Evolutionary conservation across 768 basidiomycete genomes (phyloP), one percentile per base, ranked within the genome.

Genomic region (Rubroboletus satanas): DNA sequence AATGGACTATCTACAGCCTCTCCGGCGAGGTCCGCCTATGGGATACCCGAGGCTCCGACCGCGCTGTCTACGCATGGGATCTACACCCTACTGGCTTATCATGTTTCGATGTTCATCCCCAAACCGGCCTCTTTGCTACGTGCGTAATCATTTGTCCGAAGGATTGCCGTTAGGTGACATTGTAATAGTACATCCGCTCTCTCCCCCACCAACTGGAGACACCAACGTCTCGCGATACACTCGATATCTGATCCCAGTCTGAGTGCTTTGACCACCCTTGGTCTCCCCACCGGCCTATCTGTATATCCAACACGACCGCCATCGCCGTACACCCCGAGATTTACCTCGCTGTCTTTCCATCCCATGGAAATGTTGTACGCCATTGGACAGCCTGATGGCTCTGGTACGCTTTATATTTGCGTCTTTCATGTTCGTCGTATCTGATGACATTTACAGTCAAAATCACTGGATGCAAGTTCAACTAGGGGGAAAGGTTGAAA

Each of bases 1-100:
- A 12, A 52, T 51, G 10, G n/a, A 56, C 38, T 36, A 38, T 38
- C 12, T 29, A 15, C 62, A 98, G 97, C 63, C 71, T 92, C 67
- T 88, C 91, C 64, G 97, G 97, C 1, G 85, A 90, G 62, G 87
- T 97, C 39, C 89, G 89, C 63, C 72, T 98, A 9, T 98, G 94
- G 87, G 97, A 99, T 71, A 74, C 90, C 31, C 85, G 97, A 51
- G 79, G 81, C 17, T 61, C 77, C 3, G 83, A 88, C 42, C 71
- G 70, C 31, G 79, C 90, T 6, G 66, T 82, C 12, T 76, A 83
- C 46, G 79, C 81, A 37, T 84, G 88, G 79, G 78, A 87, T 37
- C 67, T 83, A 23, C 83, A 87, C 59, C 80, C 82, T 2, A 72
- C 83, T 31, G 93, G 94, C 10, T 75, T 98, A 45, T 83, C 90